Conservation (phyloP, 257 asterid species). For the Voacanga thouarsii region DNA sequence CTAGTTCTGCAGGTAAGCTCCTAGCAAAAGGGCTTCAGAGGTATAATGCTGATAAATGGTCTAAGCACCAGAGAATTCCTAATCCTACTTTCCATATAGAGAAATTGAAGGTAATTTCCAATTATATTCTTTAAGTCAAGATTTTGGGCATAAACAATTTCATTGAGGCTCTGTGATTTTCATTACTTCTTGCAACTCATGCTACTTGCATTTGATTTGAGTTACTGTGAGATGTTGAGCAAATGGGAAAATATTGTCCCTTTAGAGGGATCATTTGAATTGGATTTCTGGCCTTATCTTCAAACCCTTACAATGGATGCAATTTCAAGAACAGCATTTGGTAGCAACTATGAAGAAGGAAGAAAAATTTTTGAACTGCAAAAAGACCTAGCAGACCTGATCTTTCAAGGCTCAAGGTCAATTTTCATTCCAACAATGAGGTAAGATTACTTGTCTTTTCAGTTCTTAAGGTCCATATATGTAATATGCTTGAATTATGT, state of each 20-base stretch:
- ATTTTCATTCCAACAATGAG: slow-evolving; percentile 31
- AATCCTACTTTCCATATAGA: slow-evolving; percentile 26
- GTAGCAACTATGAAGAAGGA: slow-evolving; percentile 43
- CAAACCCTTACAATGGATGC: slow-evolving; percentile 32
- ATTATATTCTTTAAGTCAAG: no score
- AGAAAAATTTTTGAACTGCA: slow-evolving; percentile 37
- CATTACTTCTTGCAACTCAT: slow-evolving; percentile 19
- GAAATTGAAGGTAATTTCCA: slow-evolving; percentile 25
- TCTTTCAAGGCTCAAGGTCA: background rate
- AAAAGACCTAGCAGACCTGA: slow-evolving; percentile 14
- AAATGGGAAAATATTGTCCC: slow-evolving; percentile 35
- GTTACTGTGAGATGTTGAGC: slow-evolving; percentile 37
- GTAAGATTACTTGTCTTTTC: slow-evolving; percentile 5
- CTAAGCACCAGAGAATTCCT: slow-evolving; percentile 26
- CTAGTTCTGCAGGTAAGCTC: background rate
- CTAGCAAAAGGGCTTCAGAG: slow-evolving; percentile 14
- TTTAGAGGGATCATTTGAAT: slow-evolving; percentile 20
- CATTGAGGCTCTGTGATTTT: no score
- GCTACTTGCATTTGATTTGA: slow-evolving; percentile 38
- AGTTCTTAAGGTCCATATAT: background rate
- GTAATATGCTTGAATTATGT: background rate
- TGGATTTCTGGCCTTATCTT: slow-evolving; percentile 43
- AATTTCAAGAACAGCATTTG: slow-evolving; percentile 47
- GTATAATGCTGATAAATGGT: slow-evolving; percentile 23
- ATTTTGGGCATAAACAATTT: no score